Conservation (phyloP, 192 early-diverging fungal genomes). For the Backusella parvicylindrica region DNA sequence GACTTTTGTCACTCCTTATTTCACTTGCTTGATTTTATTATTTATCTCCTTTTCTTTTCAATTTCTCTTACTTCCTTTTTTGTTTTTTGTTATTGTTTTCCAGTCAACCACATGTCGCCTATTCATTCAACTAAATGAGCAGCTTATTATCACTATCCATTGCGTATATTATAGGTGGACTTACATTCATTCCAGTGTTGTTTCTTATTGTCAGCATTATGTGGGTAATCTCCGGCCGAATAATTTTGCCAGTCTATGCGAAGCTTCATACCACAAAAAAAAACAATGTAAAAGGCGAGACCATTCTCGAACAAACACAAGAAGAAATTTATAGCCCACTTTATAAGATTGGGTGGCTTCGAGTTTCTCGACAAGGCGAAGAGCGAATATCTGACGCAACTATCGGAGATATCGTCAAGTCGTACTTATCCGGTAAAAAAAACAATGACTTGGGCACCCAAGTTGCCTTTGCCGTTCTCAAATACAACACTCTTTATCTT, state of each 20-base stretch:
- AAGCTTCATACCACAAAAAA: neutral
- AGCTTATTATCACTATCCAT: slow-evolving; percentile 20
- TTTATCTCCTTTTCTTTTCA: neutral
- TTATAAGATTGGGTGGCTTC: slow-evolving; percentile 40
- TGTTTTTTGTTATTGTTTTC: neutral
- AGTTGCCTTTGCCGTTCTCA: slow-evolving; percentile 71
- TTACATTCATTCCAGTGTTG: slow-evolving; percentile 41
- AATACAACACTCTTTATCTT: slow-evolving; percentile 76
- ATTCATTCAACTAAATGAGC: neutral
- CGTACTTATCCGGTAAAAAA: slow-evolving; percentile 37
- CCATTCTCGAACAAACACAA: neutral
- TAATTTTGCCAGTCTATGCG: neutral
- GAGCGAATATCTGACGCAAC: slow-evolving; percentile 16
- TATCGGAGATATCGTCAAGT: slow-evolving; percentile 33
- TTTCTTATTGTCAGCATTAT: slow-evolving; percentile 18
- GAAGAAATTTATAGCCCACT: neutral
- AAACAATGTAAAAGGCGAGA: neutral
- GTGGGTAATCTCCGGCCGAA: slow-evolving; percentile 1
- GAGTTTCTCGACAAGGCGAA: slow-evolving; percentile 33
- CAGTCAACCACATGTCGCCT: neutral
- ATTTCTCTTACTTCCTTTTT: neutral
- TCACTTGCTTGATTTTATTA: slow-evolving; percentile 1
- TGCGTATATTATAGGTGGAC: slow-evolving; percentile 42
- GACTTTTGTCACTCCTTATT: slow-evolving; percentile 5
- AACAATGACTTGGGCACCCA: slow-evolving; percentile 32